Evolutionary conservation across 2,329 filamentous ascomycete genomes (phyloP).

Genomic region (Claviceps cyperi): DNA sequence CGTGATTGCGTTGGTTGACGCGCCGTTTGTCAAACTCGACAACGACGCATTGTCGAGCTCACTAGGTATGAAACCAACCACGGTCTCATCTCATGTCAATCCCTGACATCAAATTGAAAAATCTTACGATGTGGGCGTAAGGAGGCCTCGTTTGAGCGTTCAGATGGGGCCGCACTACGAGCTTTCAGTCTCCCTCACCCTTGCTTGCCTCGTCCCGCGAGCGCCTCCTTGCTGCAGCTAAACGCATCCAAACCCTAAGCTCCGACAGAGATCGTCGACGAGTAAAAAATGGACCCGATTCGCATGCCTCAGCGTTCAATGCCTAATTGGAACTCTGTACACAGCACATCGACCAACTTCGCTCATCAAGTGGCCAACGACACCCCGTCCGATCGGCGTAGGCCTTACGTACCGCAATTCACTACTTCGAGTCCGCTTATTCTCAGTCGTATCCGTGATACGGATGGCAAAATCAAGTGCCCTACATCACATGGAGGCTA

Average conservation of each 20-base stretch:
- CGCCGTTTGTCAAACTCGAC: neutral
- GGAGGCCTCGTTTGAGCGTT: neutral
- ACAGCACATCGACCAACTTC: neutral
- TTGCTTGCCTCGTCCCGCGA: neutral
- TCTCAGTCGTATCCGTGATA: conserved; percentile 3
- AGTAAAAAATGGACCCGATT: neutral
- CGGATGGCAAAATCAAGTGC: too few relatives aligned
- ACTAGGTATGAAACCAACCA: neutral
- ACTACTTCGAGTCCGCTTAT: conserved; percentile 2
- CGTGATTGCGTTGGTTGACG: neutral
- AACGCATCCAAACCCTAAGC: neutral
- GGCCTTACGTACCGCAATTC: conserved; percentile 5
- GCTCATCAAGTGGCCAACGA: neutral
- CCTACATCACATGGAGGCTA: neutral
- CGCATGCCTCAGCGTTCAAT: neutral
- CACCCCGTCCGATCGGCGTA: neutral
- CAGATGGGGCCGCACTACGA: neutral
- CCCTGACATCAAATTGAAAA: neutral
- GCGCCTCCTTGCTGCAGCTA: neutral
- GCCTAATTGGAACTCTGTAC: neutral
- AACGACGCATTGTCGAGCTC: neutral
- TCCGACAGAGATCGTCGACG: neutral
- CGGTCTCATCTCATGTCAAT: neutral
- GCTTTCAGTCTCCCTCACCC: neutral
- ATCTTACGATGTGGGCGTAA: neutral